A percentile compares a stretch with the other conserved stretches of the same genome.
These are phyloP conservation scores for Pachysandra terminalis DNA, from an alignment of 164 flowering plant species.

Conservation along the genomic window DNA sequence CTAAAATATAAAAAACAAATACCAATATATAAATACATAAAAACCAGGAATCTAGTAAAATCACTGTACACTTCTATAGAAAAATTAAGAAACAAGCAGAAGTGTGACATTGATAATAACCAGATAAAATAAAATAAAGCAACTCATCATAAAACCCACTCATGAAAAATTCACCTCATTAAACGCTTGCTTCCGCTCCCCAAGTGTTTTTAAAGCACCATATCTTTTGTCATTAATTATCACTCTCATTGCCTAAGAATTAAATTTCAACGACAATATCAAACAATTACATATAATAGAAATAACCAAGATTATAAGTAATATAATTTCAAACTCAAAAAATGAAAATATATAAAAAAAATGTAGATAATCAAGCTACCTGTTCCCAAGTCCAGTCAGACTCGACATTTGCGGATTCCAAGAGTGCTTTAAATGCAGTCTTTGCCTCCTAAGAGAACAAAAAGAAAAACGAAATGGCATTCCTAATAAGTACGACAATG, in stretches of 20 bases:
- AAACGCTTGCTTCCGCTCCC: conserved; percentile 98
- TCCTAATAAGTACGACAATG: not conserved
- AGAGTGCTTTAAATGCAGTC: conserved; percentile 83
- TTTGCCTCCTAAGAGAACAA: conserved; percentile 72
- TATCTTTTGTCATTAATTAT: conserved; percentile 92
- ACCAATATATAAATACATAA: conserved; percentile 1
- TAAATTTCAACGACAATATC: conserved; percentile 5
- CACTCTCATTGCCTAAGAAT: conserved; percentile 76
- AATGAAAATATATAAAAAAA: not conserved
- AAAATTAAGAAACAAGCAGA: not conserved
- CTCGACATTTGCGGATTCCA: conserved; percentile 86
- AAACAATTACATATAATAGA: not conserved
- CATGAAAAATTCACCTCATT: conserved; percentile 58
- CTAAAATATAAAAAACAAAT: conserved; percentile 29
- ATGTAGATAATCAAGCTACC: conserved; percentile 31
- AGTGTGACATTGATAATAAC: not conserved
- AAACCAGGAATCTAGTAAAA: not conserved
- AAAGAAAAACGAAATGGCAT: not conserved
- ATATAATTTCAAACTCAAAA: too few relatives aligned
- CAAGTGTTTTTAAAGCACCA: conserved; percentile 90
- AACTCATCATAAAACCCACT: not conserved
- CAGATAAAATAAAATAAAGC: too few relatives aligned
- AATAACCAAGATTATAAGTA: too few relatives aligned
- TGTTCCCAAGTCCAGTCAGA: conserved; percentile 99
- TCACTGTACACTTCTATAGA: not conserved